Evolutionary conservation across 352 stramenopile species (phyloP).

Genomic region (Phytophthora aleatoria): DNA sequence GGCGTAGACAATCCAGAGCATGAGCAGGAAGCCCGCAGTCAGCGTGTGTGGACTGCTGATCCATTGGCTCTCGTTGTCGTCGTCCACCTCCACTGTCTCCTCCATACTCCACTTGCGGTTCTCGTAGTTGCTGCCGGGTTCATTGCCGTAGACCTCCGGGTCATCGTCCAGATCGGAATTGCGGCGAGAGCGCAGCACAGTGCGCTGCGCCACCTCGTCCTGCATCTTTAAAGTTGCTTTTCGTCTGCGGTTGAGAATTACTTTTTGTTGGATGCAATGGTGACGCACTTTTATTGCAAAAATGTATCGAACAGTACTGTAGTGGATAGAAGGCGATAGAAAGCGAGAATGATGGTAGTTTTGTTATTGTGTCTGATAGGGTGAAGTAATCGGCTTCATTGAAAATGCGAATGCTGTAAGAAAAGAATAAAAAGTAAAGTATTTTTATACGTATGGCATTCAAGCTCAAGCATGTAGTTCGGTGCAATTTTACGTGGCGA

Average conservation of each 20-base stretch:
- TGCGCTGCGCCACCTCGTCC: slow-evolving; percentile 41
- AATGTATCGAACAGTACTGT: slow-evolving; percentile 21
- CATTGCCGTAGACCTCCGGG: slow-evolving; percentile 49
- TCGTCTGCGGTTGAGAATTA: slow-evolving; percentile 17
- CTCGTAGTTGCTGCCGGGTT: slow-evolving; percentile 63
- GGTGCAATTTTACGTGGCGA: no score
- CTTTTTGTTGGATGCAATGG: slow-evolving; percentile 31
- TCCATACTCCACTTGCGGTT: slow-evolving; percentile 89
- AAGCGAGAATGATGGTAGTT: neutral
- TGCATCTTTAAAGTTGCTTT: slow-evolving; percentile 20
- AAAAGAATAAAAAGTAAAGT: no score
- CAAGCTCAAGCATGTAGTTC: no score
- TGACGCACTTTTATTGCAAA: slow-evolving; percentile 28
- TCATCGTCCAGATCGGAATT: slow-evolving; percentile 57
- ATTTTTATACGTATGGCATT: no score
- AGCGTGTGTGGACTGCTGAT: slow-evolving; percentile 86
- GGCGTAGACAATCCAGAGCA: slow-evolving; percentile 86
- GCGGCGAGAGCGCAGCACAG: slow-evolving; percentile 58
- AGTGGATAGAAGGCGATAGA: no score
- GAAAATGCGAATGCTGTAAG: neutral
- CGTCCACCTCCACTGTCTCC: slow-evolving; percentile 73
- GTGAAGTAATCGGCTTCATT: slow-evolving; percentile 4
- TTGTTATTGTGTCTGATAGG: slow-evolving; percentile 27
- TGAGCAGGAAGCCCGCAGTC: slow-evolving; percentile 77
- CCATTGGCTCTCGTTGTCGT: slow-evolving; percentile 81